Conservation (phyloP, 2,329 filamentous ascomycete genomes). For the Penicillium concentricum region DNA sequence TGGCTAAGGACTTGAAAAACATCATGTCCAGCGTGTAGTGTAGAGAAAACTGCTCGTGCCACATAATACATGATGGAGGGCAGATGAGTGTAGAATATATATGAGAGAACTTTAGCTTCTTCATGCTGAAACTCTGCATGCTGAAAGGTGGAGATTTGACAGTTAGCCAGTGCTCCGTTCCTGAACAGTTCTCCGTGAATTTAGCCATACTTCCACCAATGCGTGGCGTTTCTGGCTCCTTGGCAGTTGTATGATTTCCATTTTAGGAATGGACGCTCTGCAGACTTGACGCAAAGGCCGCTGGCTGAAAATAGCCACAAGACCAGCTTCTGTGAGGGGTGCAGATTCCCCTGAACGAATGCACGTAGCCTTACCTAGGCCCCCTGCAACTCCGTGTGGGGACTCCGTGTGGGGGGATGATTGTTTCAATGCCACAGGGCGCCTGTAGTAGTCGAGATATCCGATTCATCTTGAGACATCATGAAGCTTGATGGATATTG, state of each 20-base stretch:
- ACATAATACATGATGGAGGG: background rate
- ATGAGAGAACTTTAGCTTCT: background rate
- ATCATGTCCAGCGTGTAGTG: slow-evolving; percentile 7
- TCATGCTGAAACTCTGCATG: slow-evolving; percentile 8
- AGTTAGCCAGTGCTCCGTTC: background rate
- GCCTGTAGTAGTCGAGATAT: background rate
- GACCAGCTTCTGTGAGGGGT: background rate
- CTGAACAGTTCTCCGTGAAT: slow-evolving; percentile 1
- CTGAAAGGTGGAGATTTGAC: slow-evolving; percentile 15
- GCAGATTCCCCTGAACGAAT: background rate
- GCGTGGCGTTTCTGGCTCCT: background rate
- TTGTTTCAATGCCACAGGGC: slow-evolving; percentile 8
- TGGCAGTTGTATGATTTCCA: background rate
- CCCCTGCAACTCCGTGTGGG: slow-evolving; percentile 13
- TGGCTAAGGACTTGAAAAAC: slow-evolving; percentile 16
- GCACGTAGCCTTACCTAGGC: slow-evolving; percentile 7
- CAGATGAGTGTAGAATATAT: background rate
- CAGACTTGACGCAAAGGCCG: background rate
- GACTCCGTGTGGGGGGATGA: slow-evolving; percentile 6
- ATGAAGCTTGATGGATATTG: background rate
- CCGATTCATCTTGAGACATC: background rate
- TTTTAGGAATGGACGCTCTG: background rate
- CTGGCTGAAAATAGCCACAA: background rate
- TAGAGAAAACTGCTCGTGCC: background rate
- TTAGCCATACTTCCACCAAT: slow-evolving; percentile 17